Evolutionary conservation across 192 early-diverging fungal species (phyloP), one percentile per base, ranked within the genome.

Genomic region (Coemansia sp.): DNA sequence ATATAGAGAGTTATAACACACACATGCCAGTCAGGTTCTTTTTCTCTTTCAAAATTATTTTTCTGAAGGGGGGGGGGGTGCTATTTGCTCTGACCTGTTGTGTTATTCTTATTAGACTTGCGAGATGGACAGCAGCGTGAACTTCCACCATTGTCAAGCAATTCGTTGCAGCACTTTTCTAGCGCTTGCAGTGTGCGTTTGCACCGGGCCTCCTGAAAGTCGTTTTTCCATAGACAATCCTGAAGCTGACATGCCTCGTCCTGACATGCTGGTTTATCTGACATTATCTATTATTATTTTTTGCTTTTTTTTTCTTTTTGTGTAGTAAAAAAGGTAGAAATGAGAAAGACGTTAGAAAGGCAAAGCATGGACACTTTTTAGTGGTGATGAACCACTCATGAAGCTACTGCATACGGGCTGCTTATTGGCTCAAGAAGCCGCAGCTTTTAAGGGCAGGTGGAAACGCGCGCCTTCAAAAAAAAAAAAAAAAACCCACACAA

Each of bases 201-300:
- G 65, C 80, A 82, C 14, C 75, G 67, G 9, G 68, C 59, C 31
- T 82, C 74, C 54, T 82, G 80, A 57, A 76, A 82, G 63, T 82
- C 75, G 68, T 61, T 69, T 20, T 63, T 57, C 68, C 75, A 73
- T 51, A 82, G 64, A 50, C 80, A 82, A 67, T 67, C 74, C 55
- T 82, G 80, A 19, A 82, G 58, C 42, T 58, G 65, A 31, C 80
- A 82, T 24, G 80, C 80, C 42, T 82, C 65, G 46, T 54, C 59
- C 51, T 82, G 80, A 51, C 80, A 82, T 33, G 80, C 63, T 14
- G 80, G 67, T 39, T 69, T 72, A 9, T 66, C 69, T 20, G 39
- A 11, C 67, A 69, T 78, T 59, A 33, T 22, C 17, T 42, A 2
- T 23, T 11, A n/a, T 4, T 42, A 2, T n/a, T 31, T 22, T 31